These are phyloP conservation scores for Berkeleyomyces basicola DNA, from an alignment of 2,329 filamentous ascomycete species.

Conservation along the genomic window DNA sequence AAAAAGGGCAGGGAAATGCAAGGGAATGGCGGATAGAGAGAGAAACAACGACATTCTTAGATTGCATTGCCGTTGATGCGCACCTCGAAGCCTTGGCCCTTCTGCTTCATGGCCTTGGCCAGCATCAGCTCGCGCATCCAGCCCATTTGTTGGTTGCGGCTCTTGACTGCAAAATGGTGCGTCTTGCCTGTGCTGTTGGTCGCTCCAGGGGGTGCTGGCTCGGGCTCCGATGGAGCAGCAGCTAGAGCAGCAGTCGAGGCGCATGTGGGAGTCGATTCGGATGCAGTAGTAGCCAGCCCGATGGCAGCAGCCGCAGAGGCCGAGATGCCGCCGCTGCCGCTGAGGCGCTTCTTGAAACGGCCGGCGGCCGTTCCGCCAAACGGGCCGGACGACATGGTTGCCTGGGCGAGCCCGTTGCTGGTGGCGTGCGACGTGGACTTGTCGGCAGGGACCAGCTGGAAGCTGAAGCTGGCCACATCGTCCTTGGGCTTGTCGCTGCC, in stretches of 20 bases:
- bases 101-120: constrained; percentile 71
- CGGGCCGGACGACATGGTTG: neutral
- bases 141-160: constrained; percentile 78
- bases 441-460: constrained; percentile 66
- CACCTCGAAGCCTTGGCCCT: constrained; percentile 68
- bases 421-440: constrained; percentile 18
- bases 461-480: constrained; percentile 55
- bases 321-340: neutral
- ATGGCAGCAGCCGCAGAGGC: constrained; percentile 17
- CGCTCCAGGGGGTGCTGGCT: constrained; percentile 26
- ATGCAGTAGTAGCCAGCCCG: constrained; percentile 15
- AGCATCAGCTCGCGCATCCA: constrained; percentile 95
- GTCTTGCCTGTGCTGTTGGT: constrained; percentile 57
- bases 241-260: constrained; percentile 28
- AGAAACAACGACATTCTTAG: constrained; percentile 21
- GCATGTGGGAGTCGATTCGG: constrained; percentile 25
- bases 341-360: constrained; percentile 12
- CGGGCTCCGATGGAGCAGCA: constrained; percentile 13
- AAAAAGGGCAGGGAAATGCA: constrained; percentile 6
- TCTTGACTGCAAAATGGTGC: constrained; percentile 84
- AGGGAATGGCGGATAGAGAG: constrained; percentile 6
- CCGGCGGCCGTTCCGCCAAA: neutral
- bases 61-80: constrained; percentile 69
- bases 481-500: constrained; percentile 33
- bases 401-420: constrained; percentile 21